Conservation (phyloP, 768 basidiomycete genomes). For the Amanita rimosa region DNA sequence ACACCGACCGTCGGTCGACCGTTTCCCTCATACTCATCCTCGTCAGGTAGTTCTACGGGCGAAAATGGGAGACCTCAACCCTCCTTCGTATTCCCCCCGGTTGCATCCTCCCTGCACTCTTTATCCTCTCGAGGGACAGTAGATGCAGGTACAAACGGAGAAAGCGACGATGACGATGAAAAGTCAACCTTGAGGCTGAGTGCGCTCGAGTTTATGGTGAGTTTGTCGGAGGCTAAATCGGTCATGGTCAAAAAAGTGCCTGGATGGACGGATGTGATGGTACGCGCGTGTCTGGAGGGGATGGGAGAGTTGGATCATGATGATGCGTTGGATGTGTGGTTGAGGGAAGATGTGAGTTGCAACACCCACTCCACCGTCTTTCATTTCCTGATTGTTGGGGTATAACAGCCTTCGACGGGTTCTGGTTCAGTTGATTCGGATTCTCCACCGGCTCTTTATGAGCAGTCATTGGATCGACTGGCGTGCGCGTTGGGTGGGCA, state of each 20-base stretch:
- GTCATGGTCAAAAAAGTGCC: conserved; percentile 55
- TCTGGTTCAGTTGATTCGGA: conserved; percentile 46
- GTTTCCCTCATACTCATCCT: conserved; percentile 20
- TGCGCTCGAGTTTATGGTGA: conserved; percentile 77
- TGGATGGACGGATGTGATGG: conserved; percentile 62
- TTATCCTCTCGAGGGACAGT: conserved; percentile 12
- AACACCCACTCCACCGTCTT: neutral
- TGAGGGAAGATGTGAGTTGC: conserved; percentile 60
- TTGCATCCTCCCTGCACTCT: neutral
- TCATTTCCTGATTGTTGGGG: too few relatives aligned
- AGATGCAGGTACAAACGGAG: conserved; percentile 12
- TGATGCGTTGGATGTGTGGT: conserved; percentile 43
- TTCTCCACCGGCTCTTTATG: conserved; percentile 63
- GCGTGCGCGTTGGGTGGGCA: conserved; percentile 74
- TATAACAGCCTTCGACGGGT: conserved; percentile 44
- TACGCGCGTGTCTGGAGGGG: conserved; percentile 70
- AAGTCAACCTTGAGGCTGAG: conserved; percentile 58
- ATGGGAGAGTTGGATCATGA: conserved; percentile 71
- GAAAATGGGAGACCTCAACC: conserved; percentile 15
- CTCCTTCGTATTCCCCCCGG: conserved; percentile 29
- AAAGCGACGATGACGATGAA: conserved; percentile 44
- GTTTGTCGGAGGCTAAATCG: conserved; percentile 64
- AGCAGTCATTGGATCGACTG: conserved; percentile 73
- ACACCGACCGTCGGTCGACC: conserved; percentile 38
- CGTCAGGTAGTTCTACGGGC: neutral